These are phyloP conservation scores for Candolleomyces eurysporus DNA, from an alignment of 768 basidiomycete species.

Conservation along the genomic window DNA sequence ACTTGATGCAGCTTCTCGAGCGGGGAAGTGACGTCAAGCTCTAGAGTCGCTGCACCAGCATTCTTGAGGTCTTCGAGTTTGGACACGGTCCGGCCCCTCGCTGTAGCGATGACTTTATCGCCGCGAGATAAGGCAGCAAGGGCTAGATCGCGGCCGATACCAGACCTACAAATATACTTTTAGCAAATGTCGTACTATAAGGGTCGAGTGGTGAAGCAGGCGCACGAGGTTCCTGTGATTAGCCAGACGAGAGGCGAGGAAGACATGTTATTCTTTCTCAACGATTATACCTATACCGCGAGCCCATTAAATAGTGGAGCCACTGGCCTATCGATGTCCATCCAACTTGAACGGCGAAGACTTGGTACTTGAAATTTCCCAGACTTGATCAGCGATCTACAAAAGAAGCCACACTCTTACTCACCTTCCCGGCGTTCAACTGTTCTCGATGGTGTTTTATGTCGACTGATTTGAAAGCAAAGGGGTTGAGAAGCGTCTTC, in stretches of 20 bases:
- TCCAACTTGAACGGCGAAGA: too few species aligned
- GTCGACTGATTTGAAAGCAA: too few species aligned
- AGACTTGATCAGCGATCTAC: too few species aligned
- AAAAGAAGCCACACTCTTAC: too few species aligned
- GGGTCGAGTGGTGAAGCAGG: background rate
- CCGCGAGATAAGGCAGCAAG: constrained; percentile 41
- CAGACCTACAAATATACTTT: constrained; percentile 28
- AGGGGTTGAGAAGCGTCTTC: too few species aligned
- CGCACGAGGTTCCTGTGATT: constrained; percentile 30
- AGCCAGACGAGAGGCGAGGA: constrained; percentile 29
- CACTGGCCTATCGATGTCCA: too few species aligned
- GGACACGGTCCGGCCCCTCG: constrained; percentile 33
- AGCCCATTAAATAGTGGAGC: too few species aligned
- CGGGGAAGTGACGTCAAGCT: constrained; percentile 34
- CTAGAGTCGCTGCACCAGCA: constrained; percentile 36
- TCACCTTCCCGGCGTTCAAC: too few species aligned
- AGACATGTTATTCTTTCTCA: constrained; percentile 17
- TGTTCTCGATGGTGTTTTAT: too few species aligned
- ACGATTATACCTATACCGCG: too few species aligned
- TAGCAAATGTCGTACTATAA: too few species aligned
- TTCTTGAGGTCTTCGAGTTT: constrained; percentile 36
- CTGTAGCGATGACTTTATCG: constrained; percentile 50
- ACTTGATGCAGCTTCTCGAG: constrained; percentile 30
- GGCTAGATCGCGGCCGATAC: constrained; percentile 39
- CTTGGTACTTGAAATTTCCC: too few species aligned